Base-by-base conservation (phyloP, 1,139 yeast genomes). In the Yamadazyma epiphylla region DNA sequence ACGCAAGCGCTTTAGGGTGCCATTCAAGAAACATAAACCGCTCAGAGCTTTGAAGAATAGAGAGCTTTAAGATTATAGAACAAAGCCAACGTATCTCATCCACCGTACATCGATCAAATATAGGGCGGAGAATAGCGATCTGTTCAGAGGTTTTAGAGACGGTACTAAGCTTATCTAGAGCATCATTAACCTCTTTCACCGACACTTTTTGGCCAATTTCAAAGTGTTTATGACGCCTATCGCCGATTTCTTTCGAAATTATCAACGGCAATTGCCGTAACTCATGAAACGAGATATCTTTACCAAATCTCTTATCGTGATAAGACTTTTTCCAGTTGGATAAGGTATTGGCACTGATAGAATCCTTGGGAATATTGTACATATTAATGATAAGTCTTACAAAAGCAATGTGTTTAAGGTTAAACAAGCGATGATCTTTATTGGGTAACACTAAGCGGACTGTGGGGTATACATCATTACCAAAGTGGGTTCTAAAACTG, bases 1-100 rank as follows among this genome's bases (percentile, higher is more conserved):
- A 68, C 2, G 70, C 68, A 10, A 69, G 62, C 0, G 94, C 94
- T 51, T 86, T 89, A 0, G 89, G 89, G 49, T 88, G 95, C 88
- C 94, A 87, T 20, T 61, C 48, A n/a, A 56, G 48, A 26, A 87
- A 60, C 36, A 87, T 65, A 5, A 5, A 23, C 29, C 19, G 12
- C 17, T n/a, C 11, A 33, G 21, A 11, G 27, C 28, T 8, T 12
- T 22, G 20, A 55, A 11, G 77, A 61, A 32, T 77, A 67, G 34
- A 66, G 66, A 27, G 26, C 42, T 82, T 79, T 25, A 89, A 54
- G 5, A 88, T 55, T 9, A 84, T 80, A 35, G 81, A 77, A 34
- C 84, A 65, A 20, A 86, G 60, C 76, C 85, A 87, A 27, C 79
- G 64, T 30, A 87, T 54, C 49, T 88, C 96, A 5, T 71, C 63